Evolutionary conservation across 1,284 basidiomycete genomes (phyloP), one percentile per base, ranked within the genome.

Genomic region (Ustilago hordei): DNA sequence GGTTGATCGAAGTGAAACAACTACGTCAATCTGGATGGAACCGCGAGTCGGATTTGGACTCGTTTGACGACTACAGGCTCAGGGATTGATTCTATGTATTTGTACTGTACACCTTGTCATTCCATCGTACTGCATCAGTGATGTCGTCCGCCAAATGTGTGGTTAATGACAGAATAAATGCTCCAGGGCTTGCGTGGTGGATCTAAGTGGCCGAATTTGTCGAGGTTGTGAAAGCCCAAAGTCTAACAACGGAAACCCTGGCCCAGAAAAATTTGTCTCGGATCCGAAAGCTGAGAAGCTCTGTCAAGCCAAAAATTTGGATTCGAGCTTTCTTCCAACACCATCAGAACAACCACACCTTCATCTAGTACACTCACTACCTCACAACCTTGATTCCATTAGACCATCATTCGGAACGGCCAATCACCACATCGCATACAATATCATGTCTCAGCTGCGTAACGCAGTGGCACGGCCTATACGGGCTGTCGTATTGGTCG

Each of bases 21-120:
- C 39, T 77, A 5, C 66, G 75, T 15, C 54, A 64, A 17, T 53
- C 60, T 36, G 70, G 60, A 11, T 77, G 75, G 75, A 23, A 13
- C 7, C 58, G 43, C 7, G 55, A 60, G 2, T 50, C 58, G 8
- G 66, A 65, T 28, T 31, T 19, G 8, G 55, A 58, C 41, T 57
- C 57, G 47, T 28, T 34, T 28, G 39, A 61, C 17, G 55, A 52
- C 12, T 15, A n/a, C 35, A n/a, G 28, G 9, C 31, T 23, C 35
- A 64, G 61, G 58, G 45, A 60, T 17, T 69, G 57, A 69, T 50
- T 28, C 31, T 13, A 4, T 50, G 48, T 36, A 35, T 50, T 32
- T 50, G 48, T 50, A 50, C 23, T 50, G 48, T 50, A 50, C 23
- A 12, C 4, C 31, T 31, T 50, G 43, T 45, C n/a, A 13, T 28